Percentiles rank a stretch among this genome's conserved stretches.
phyloP scores from a whole-genome alignment of 257 asterid genomes.

The Fraxinus pennsylvanica region DNA sequence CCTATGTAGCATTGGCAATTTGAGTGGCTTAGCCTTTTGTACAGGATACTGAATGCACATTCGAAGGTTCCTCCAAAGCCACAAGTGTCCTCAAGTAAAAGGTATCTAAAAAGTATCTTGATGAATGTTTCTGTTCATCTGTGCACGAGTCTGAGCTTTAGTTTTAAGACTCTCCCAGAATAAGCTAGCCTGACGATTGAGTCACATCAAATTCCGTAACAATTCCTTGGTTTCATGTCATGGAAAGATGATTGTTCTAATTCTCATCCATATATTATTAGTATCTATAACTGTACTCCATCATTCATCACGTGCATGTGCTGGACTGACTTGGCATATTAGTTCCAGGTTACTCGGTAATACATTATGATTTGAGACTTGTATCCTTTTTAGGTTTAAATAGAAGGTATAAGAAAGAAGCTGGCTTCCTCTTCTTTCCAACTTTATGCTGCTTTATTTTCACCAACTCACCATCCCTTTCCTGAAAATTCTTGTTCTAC shows the following conservation, averaged over 20 bases:
- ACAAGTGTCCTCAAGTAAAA: slow-evolving; percentile 52
- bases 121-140: not conserved
- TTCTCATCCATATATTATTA: not conserved
- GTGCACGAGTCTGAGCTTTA: not conserved
- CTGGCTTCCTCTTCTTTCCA: not conserved
- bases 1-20: not conserved
- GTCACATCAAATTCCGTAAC: not conserved
- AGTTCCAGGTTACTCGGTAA: not conserved
- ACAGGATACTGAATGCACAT: slow-evolving; percentile 73
- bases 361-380: not conserved
- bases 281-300: not conserved
- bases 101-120: slow-evolving; percentile 39
- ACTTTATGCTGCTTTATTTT: not conserved
- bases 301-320: not conserved
- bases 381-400: not conserved
- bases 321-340: not conserved
- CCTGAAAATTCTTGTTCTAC: not conserved
- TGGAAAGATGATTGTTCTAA: not conserved
- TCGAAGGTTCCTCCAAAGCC: slow-evolving; percentile 72
- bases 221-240: not conserved
- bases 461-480: not conserved
- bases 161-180: not conserved
- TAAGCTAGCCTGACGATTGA: not conserved
- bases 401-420: not conserved
- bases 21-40: not conserved